Conservation (phyloP, 2,329 filamentous ascomycete genomes). For the Aspergillus candidus region DNA sequence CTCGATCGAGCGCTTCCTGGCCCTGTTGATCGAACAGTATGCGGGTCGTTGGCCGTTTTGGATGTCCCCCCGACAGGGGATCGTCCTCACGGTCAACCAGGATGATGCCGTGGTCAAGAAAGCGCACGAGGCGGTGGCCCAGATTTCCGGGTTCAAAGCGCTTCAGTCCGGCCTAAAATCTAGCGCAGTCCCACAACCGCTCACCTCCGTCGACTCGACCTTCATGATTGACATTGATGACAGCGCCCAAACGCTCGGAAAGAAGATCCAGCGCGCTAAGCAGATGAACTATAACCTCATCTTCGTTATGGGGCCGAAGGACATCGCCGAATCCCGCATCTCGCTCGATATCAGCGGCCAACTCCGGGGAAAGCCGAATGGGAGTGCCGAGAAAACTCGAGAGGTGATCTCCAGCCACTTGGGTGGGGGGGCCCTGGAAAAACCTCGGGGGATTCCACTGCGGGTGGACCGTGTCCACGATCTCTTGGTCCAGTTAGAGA, state of each 20-base stretch:
- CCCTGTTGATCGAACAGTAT: slow-evolving; percentile 77
- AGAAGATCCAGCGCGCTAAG: slow-evolving; percentile 69
- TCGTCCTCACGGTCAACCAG: slow-evolving; percentile 65
- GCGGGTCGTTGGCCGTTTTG: slow-evolving; percentile 79
- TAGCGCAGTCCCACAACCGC: slow-evolving; percentile 28
- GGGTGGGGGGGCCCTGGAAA: slow-evolving; percentile 24
- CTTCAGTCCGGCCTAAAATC: slow-evolving; percentile 18
- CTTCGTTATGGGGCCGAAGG: slow-evolving; percentile 63
- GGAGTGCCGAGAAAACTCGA: slow-evolving; percentile 21
- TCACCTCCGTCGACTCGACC: slow-evolving; percentile 51
- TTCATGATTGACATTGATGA: slow-evolving; percentile 66
- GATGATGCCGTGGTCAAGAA: slow-evolving; percentile 42
- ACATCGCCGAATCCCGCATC: slow-evolving; percentile 56
- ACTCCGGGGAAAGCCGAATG: slow-evolving; percentile 36
- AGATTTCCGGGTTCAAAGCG: slow-evolving; percentile 40
- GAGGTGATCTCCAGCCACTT: slow-evolving; percentile 20
- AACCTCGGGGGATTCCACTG: slow-evolving; percentile 32
- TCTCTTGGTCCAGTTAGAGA: slow-evolving; percentile 33
- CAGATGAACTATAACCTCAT: slow-evolving; percentile 66
- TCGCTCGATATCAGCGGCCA: slow-evolving; percentile 38
- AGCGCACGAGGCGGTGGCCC: slow-evolving; percentile 45
- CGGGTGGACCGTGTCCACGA: slow-evolving; percentile 33
- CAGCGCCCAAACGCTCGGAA: slow-evolving; percentile 55
- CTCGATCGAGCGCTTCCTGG: slow-evolving; percentile 78
- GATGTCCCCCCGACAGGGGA: slow-evolving; percentile 73